Base-by-base conservation (phyloP, 1,139 yeast genomes). In the Blastobotrys capitulatus region DNA sequence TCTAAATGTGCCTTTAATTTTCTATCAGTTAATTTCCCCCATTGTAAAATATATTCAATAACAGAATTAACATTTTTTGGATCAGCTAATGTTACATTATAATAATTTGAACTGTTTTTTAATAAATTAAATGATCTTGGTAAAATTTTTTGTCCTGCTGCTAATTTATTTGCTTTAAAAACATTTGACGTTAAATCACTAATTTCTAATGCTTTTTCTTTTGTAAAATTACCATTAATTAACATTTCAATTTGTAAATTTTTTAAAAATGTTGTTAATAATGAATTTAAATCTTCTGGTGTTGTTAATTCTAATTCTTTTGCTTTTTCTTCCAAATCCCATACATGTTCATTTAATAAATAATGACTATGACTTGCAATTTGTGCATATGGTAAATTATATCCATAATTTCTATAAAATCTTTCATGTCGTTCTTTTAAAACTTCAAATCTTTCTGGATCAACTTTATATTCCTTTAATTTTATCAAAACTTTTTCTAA, bases 51-150 rank as follows among this genome's bases (percentile, higher is more conserved):
- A 58, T 86, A 82, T 58, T 87, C 95, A 57, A 90, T 79, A 65
- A 95, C 86, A 0, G 96, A 85, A 63, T 92, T 92, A 51, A 85
- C 76, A 63, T 92, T 88, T 49, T 82, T 73, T 6, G 76, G 72
- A 64, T 92, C 97, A 42, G 75, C 76, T 45, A 84, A 68, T 0
- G 64, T 58, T 18, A 76, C 67, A 49, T 82, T 82, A 58, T 72
- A 83, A 54, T 82, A 74, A 47, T 68, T 72, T 6, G 69, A 64
- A 20, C 72, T 68, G 5, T 73, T 73, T 5, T 64, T 61, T 22
- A 79, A 77, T 36, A 85, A 64, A 36, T 75, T 60, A 53, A 74
- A 70, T 0, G 84, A 76, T 58, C 86, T 71, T 37, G 77, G 73
- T 51, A 74, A 71, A 19, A 72, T 68, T 48, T 68, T 70, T 60